Conservation (phyloP, 2,329 filamentous ascomycete genomes). For the Fusarium mundagurra region DNA sequence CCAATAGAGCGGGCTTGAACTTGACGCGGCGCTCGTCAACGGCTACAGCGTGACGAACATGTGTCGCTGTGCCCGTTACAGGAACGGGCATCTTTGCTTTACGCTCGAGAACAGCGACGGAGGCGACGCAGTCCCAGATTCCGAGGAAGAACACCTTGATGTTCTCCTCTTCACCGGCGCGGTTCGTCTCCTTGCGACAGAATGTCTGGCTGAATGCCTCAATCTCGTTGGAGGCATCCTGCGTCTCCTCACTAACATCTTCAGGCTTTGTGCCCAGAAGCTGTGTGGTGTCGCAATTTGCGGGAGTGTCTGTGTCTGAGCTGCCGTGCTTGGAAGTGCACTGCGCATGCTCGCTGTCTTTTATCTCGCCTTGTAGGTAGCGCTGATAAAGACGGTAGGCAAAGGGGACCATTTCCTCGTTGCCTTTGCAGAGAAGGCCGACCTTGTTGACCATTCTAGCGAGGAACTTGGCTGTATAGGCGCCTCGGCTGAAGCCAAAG, state of each 20-base stretch:
- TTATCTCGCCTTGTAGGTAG: constrained; percentile 52
- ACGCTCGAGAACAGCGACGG: constrained; percentile 55
- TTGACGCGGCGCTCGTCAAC: constrained; percentile 65
- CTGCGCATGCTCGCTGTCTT: constrained; percentile 43
- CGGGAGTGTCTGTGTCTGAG: not conserved
- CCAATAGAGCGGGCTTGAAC: constrained; percentile 62
- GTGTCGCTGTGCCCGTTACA: constrained; percentile 53
- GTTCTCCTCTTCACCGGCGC: constrained; percentile 41
- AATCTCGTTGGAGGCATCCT: constrained; percentile 49
- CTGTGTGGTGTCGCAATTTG: not conserved
- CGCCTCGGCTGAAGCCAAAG: constrained; percentile 64
- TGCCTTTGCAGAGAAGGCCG: constrained; percentile 60
- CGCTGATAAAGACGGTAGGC: constrained; percentile 57
- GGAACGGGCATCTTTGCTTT: constrained; percentile 52
- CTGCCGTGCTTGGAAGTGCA: constrained; percentile 1
- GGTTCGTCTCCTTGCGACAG: constrained; percentile 50
- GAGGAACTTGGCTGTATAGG: constrained; percentile 63
- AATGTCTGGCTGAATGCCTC: constrained; percentile 59
- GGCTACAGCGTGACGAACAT: constrained; percentile 62
- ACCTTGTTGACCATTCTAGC: constrained; percentile 61
- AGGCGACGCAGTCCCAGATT: constrained; percentile 65
- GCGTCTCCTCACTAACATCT: constrained; percentile 37
- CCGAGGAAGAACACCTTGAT: constrained; percentile 65
- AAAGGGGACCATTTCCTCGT: constrained; percentile 64
- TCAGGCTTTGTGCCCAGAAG: constrained; percentile 36